Percentiles rank a stretch among this genome's conserved stretches.
Conservation (phyloP, 2,329 filamentous ascomycete genomes). For the Hymenotorrendiella dingleyae region DNA sequence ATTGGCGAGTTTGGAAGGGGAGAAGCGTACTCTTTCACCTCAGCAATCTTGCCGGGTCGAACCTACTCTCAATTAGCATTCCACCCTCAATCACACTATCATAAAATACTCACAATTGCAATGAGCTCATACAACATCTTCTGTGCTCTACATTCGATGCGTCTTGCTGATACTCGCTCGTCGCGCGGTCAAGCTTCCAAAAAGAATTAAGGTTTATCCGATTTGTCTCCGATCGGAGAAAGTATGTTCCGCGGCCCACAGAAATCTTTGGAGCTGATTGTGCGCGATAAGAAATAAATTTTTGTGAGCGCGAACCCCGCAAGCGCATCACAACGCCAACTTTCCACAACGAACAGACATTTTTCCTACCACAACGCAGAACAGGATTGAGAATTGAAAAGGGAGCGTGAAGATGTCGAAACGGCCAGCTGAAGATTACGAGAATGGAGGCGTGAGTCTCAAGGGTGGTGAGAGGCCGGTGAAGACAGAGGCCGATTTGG, state of each 20-base stretch:
- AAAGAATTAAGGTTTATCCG: conserved; percentile 1
- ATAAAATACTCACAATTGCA: conserved; percentile 65
- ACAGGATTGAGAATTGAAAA: not conserved
- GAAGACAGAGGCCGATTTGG: conserved; percentile 58
- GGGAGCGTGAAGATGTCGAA: conserved; percentile 47
- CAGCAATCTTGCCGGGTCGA: conserved; percentile 79
- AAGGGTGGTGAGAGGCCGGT: conserved; percentile 58
- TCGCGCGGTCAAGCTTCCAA: not conserved
- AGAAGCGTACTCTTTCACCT: conserved; percentile 86
- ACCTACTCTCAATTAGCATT: conserved; percentile 51
- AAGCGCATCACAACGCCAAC: not conserved
- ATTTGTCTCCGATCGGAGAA: not conserved
- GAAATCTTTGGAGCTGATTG: not conserved
- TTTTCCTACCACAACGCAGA: conserved; percentile 1
- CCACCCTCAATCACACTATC: not conserved
- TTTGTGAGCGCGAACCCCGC: not conserved
- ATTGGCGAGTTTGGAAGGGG: not conserved
- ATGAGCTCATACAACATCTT: conserved; percentile 97
- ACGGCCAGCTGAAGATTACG: conserved; percentile 46
- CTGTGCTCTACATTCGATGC: conserved; percentile 15
- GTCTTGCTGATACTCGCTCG: not conserved
- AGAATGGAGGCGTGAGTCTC: conserved; percentile 43
- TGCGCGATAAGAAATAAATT: conserved; percentile 11
- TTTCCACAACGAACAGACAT: not conserved
- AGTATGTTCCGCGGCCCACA: not conserved